A percentile compares a stretch with the other conserved stretches of the same genome.
phyloP scores from a whole-genome alignment of 1,284 basidiomycete species.

The Grifola frondosa region DNA sequence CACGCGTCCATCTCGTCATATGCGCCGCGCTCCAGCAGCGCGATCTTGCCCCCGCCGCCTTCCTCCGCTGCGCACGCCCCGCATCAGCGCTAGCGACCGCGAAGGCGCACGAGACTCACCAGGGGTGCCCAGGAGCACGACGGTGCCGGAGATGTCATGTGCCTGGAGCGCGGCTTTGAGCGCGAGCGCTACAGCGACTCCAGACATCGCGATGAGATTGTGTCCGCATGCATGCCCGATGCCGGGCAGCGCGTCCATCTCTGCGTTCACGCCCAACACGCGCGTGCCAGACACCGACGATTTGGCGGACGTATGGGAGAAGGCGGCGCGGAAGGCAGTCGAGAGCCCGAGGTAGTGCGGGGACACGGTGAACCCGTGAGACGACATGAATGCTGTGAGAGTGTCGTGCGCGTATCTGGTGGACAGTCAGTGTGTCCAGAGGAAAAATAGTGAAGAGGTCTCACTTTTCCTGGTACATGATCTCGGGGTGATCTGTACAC shows the following conservation, averaged over 20 bases:
- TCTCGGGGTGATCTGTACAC: conserved; percentile 31
- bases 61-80: too few species aligned
- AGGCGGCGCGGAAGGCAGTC: conserved; percentile 74
- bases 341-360: conserved; percentile 51
- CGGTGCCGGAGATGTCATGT: conserved; percentile 64
- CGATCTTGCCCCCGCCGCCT: conserved; percentile 74
- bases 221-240: conserved; percentile 82
- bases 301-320: conserved; percentile 27
- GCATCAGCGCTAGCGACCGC: too few species aligned
- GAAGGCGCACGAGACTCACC: too few species aligned
- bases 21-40: conserved; percentile 68
- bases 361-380: conserved; percentile 58
- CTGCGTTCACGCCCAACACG: conserved; percentile 72
- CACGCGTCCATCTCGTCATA: conserved; percentile 79
- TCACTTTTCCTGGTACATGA: conserved; percentile 30
- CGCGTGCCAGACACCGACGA: conserved; percentile 40
- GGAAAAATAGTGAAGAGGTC: conserved; percentile 15
- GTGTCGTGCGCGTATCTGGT: conserved; percentile 37
- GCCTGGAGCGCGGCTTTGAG: conserved; percentile 66
- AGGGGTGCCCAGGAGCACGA: conserved; percentile 82
- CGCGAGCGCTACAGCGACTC: conserved; percentile 73
- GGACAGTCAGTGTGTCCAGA: not conserved
- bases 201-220: conserved; percentile 81
- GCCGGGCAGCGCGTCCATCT: conserved; percentile 63
- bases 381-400: conserved; percentile 36